phyloP scores from a whole-genome alignment of 306 rosid species.

The Mimosa bimucronata region DNA sequence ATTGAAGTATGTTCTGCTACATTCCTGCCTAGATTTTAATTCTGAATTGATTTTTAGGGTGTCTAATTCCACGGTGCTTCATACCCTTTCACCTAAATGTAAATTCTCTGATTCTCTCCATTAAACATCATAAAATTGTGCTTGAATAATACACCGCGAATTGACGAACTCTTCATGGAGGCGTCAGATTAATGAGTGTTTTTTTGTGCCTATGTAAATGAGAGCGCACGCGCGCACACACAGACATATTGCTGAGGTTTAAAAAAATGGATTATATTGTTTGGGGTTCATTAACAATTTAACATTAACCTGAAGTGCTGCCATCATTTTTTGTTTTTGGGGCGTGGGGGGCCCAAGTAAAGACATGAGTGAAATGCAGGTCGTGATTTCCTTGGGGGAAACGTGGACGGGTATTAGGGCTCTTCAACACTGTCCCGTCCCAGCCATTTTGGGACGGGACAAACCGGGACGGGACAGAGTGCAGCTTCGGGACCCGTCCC shows the following conservation, averaged over 20 bases:
- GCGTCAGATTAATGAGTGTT: background rate
- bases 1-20: background rate
- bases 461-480: too few species aligned
- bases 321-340: too few species aligned
- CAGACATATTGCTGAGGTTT: background rate
- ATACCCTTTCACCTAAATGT: background rate
- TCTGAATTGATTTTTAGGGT: background rate
- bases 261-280: background rate
- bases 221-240: background rate
- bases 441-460: too few species aligned
- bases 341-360: too few species aligned
- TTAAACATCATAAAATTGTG: background rate
- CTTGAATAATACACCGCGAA: background rate
- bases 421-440: too few species aligned
- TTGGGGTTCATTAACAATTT: too few species aligned
- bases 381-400: background rate
- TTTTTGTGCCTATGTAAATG: background rate
- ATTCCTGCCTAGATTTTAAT: background rate
- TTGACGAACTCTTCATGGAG: background rate
- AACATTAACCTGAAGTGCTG: background rate
- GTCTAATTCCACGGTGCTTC: background rate
- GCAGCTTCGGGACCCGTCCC: too few species aligned
- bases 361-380: background rate
- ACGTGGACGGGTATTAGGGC: background rate
- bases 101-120: background rate